A percentile compares a stretch with the other conserved stretches of the same genome.
Evolutionary conservation across 129 eudicot genomes (phyloP).

Genomic region (carrot (Daucus carota)): DH1_v3.0 NC_030381.2:44480001-44480500

Average conservation of each 20-base stretch:
- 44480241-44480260: neutral
- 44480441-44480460: no score
- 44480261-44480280: neutral
- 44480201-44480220: neutral
- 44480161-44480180: neutral
- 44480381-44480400: no score
- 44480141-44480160: neutral
- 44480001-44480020: constrained; percentile 6
- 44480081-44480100: neutral
- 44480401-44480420: no score
- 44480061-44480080: neutral
- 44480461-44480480: no score
- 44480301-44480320: no score
- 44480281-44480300: no score
- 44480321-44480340: no score
- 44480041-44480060: neutral
- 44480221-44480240: no score
- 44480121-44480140: neutral
- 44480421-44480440: no score
- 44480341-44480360: no score
- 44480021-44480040: neutral
- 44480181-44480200: neutral
- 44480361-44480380: no score
- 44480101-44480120: neutral
- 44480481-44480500: no score